Conservation (phyloP, 2,329 filamentous ascomycete species). For the Albifimbria verrucaria region DNA sequence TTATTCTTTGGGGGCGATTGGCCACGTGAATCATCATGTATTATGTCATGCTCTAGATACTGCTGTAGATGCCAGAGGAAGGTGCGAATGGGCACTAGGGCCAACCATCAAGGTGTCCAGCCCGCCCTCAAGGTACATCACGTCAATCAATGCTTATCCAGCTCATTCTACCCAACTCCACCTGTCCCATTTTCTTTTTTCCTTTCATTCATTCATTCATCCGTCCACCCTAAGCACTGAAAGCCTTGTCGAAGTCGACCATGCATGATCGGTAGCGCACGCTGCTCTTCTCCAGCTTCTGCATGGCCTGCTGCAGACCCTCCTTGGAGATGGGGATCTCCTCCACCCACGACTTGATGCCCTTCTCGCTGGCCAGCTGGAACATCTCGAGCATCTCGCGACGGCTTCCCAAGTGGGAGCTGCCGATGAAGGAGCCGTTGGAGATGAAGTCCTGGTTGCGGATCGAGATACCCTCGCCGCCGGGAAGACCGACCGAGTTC, state of each 20-base stretch:
- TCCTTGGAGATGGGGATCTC: slow-evolving; percentile 70
- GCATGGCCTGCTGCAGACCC: slow-evolving; percentile 66
- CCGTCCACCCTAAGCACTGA: slow-evolving; percentile 43
- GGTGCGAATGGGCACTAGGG: too few relatives aligned
- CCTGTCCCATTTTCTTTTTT: slow-evolving; percentile 1
- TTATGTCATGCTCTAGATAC: too few relatives aligned
- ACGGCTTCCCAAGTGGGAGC: slow-evolving; percentile 67
- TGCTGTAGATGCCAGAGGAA: too few relatives aligned
- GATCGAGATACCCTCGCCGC: slow-evolving; percentile 68
- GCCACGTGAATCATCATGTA: too few relatives aligned
- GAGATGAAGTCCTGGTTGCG: slow-evolving; percentile 70
- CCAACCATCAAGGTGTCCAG: too few relatives aligned
- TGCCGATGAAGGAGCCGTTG: slow-evolving; percentile 72
- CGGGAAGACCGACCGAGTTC: slow-evolving; percentile 76
- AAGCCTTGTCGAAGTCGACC: slow-evolving; percentile 66
- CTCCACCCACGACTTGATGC: slow-evolving; percentile 68
- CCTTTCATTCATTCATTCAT: slow-evolving; percentile 3
- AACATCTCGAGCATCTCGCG: slow-evolving; percentile 71
- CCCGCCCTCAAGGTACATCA: slow-evolving; percentile 5
- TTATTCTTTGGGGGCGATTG: too few relatives aligned
- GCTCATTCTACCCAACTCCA: not conserved
- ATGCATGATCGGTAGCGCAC: slow-evolving; percentile 75
- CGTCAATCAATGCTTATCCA: too few relatives aligned
- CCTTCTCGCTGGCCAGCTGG: slow-evolving; percentile 66
- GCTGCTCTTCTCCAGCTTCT: slow-evolving; percentile 66